phyloP scores from a whole-genome alignment of 352 stramenopile genomes.

The Peronospora belbahrii region DNA sequence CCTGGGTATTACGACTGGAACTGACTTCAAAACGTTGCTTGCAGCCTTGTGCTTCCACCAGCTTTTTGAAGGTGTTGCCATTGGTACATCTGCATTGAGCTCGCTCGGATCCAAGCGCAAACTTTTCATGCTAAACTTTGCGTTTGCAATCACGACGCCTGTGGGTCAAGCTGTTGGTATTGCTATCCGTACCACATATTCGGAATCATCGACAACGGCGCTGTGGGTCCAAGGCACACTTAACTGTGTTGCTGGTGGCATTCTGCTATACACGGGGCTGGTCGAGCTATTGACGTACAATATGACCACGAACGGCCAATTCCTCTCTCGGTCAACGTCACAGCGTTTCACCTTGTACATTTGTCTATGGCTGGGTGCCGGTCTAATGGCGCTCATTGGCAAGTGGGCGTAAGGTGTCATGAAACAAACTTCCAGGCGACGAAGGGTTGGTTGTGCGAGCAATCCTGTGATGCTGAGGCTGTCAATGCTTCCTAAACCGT shows the following conservation, averaged over 20 bases:
- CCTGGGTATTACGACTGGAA: slow-evolving; percentile 38
- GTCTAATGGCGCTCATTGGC: slow-evolving; percentile 52
- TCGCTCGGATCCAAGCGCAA: slow-evolving; percentile 28
- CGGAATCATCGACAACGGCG: slow-evolving; percentile 28
- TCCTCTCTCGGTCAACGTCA: slow-evolving; percentile 19
- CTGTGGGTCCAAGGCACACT: slow-evolving; percentile 57
- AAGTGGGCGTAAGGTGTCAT: slow-evolving; percentile 39
- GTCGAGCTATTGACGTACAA: slow-evolving; percentile 65
- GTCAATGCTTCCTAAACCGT: no score
- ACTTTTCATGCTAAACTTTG: slow-evolving; percentile 35
- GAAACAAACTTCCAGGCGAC: no score
- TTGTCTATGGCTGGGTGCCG: slow-evolving; percentile 37
- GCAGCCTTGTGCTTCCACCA: slow-evolving; percentile 62
- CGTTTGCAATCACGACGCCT: slow-evolving; percentile 53
- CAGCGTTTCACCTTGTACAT: slow-evolving; percentile 37
- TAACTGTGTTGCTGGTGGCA: slow-evolving; percentile 56
- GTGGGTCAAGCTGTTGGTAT: slow-evolving; percentile 55
- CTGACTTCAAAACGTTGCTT: slow-evolving; percentile 53
- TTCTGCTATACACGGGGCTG: slow-evolving; percentile 61
- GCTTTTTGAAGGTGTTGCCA: slow-evolving; percentile 65
- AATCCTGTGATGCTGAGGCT: no score
- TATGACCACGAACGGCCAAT: slow-evolving; percentile 55
- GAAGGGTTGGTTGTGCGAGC: no score
- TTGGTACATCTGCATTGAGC: slow-evolving; percentile 36
- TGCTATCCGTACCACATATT: slow-evolving; percentile 44